phyloP scores from a whole-genome alignment of 257 asterid species.

The Parsonsia alboflavescens region DNA sequence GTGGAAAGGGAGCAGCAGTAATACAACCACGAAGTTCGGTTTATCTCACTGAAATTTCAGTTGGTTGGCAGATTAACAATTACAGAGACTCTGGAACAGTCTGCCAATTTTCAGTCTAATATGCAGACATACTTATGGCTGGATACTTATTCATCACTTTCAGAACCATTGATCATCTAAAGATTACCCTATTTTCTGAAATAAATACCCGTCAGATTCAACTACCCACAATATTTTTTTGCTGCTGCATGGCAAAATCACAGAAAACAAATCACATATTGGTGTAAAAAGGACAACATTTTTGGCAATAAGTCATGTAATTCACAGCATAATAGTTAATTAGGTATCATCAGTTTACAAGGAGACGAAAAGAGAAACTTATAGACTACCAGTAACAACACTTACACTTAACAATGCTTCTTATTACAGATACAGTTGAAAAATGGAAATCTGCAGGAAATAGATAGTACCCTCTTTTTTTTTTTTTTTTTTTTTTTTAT shows the following conservation, averaged over 20 bases:
- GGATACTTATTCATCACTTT: too few species aligned
- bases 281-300: not conserved
- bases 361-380: not conserved
- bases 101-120: too few species aligned
- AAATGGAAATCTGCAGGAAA: not conserved
- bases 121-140: too few species aligned
- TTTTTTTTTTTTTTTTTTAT: too few species aligned
- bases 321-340: not conserved
- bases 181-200: too few species aligned
- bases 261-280: not conserved
- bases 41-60: too few species aligned
- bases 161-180: too few species aligned
- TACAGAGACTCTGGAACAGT: too few species aligned
- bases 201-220: not conserved
- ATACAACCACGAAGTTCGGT: too few species aligned
- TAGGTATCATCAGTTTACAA: not conserved
- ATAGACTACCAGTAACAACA: not conserved
- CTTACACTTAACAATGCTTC: not conserved
- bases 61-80: too few species aligned
- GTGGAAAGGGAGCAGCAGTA: too few species aligned
- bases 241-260: not conserved
- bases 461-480: not conserved
- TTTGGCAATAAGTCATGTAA: not conserved
- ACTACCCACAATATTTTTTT: not conserved
- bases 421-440: not conserved